phyloP scores from a whole-genome alignment of 2,329 filamentous ascomycete species.

The Alternaria triticina region DNA sequence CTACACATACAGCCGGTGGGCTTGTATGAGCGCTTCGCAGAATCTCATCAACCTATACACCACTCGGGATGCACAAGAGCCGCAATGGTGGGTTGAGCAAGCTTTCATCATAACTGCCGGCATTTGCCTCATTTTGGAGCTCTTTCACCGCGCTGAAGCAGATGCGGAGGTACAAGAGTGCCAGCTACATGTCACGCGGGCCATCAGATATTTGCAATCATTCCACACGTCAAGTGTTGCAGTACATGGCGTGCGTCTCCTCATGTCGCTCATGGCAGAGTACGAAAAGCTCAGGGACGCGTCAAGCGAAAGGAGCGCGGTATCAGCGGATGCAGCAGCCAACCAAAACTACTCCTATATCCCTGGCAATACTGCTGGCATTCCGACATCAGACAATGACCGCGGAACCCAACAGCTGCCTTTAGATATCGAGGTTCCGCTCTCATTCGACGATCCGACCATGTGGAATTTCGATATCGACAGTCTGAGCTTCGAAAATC shows the following conservation, averaged over 20 bases:
- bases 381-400: constrained; percentile 14
- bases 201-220: constrained; percentile 41
- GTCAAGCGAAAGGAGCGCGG: constrained; percentile 4
- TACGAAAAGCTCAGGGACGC: constrained; percentile 29
- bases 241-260: constrained; percentile 46
- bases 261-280: constrained; percentile 45
- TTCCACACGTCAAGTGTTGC: constrained; percentile 31
- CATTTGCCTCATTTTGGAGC: constrained; percentile 36
- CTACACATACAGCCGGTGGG: constrained; percentile 53
- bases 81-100: constrained; percentile 52
- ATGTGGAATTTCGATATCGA: constrained; percentile 35
- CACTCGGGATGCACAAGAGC: constrained; percentile 46
- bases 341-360: constrained; percentile 1
- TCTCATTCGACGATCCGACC: constrained; percentile 18
- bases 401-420: neutral
- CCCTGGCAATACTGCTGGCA: constrained; percentile 11
- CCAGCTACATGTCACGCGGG: constrained; percentile 39
- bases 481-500: constrained; percentile 31
- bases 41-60: constrained; percentile 51
- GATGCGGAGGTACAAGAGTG: constrained; percentile 33
- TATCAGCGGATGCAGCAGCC: neutral
- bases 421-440: constrained; percentile 2
- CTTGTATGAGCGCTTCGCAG: constrained; percentile 50
- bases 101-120: constrained; percentile 41
- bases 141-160: constrained; percentile 32